Evolutionary conservation across 345 rosid species (phyloP).

Genomic region (Stellera chamaejasme): DNA sequence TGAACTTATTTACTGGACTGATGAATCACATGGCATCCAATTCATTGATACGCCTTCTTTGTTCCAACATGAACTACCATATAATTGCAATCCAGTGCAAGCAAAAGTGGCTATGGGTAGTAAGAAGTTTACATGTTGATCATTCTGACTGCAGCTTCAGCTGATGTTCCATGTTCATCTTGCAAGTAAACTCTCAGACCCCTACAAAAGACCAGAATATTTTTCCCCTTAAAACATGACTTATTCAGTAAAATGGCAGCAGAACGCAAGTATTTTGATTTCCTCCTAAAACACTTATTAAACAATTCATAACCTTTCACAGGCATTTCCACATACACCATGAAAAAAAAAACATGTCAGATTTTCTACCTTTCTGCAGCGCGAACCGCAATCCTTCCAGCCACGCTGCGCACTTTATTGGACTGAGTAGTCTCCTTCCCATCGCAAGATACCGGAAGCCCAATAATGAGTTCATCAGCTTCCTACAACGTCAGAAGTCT

Average conservation of each 20-base stretch:
- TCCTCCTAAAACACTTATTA: neutral
- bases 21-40: no score
- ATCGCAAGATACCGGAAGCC: slow-evolving; percentile 73
- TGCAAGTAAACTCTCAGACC: slow-evolving; percentile 88
- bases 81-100: neutral
- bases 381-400: slow-evolving; percentile 65
- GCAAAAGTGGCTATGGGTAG: neutral
- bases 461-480: slow-evolving; percentile 77
- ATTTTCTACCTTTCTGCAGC: slow-evolving; percentile 63
- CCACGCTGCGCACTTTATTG: slow-evolving; percentile 73
- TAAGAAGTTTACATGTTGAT: slow-evolving; percentile 47
- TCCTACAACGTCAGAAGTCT: slow-evolving; percentile 29
- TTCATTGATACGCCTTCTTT: no score
- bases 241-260: neutral
- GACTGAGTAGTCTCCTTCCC: slow-evolving; percentile 81
- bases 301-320: no score
- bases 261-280: neutral
- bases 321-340: slow-evolving; percentile 1
- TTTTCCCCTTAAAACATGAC: no score
- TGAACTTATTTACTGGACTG: neutral
- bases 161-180: slow-evolving; percentile 83
- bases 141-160: slow-evolving; percentile 59
- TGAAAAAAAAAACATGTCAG: neutral
- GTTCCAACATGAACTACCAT: no score
- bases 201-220: slow-evolving; percentile 21